Evolutionary conservation across 2,329 filamentous ascomycete genomes (phyloP).

Genomic region (Amauroascus niger): DNA sequence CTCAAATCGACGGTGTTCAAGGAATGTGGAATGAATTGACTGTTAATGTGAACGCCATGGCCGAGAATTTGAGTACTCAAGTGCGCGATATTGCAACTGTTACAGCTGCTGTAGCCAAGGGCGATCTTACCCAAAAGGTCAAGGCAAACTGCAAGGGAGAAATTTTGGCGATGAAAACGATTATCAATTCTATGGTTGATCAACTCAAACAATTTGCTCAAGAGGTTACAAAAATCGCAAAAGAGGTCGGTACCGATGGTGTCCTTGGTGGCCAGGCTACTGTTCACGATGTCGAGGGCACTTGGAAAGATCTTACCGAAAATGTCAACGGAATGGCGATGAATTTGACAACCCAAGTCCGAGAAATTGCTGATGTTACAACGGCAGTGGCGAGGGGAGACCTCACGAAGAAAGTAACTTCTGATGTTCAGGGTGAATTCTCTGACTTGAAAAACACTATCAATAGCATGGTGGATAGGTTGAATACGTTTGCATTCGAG

Average conservation of each 20-base stretch:
- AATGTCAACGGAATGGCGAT: constrained; percentile 98
- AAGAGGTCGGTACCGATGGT: constrained; percentile 93
- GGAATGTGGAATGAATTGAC: constrained; percentile 85
- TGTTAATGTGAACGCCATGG: constrained; percentile 80
- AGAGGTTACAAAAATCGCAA: constrained; percentile 91
- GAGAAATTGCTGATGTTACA: constrained; percentile 93
- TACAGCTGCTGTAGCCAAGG: constrained; percentile 60
- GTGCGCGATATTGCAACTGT: constrained; percentile 87
- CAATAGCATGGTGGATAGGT: constrained; percentile 57
- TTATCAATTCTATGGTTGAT: constrained; percentile 99
- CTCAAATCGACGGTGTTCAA: constrained; percentile 72
- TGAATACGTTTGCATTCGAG: constrained; percentile 56
- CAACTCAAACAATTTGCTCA: constrained; percentile 93
- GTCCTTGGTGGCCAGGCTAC: constrained; percentile 89
- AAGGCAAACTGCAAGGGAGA: constrained; percentile 86
- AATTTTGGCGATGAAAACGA: constrained; percentile 90
- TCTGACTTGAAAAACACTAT: constrained; percentile 86
- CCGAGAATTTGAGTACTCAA: constrained; percentile 75
- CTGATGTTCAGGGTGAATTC: constrained; percentile 90
- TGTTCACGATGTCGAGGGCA: constrained; percentile 91
- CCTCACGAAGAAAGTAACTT: constrained; percentile 89
- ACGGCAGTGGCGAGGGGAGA: constrained; percentile 92
- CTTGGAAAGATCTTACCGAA: constrained; percentile 91
- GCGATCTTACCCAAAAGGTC: constrained; percentile 93
- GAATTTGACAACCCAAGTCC: constrained; percentile 93